These are phyloP conservation scores for Trichoderma breve DNA, from an alignment of 2,329 filamentous ascomycete species.

Conservation along the genomic window DNA sequence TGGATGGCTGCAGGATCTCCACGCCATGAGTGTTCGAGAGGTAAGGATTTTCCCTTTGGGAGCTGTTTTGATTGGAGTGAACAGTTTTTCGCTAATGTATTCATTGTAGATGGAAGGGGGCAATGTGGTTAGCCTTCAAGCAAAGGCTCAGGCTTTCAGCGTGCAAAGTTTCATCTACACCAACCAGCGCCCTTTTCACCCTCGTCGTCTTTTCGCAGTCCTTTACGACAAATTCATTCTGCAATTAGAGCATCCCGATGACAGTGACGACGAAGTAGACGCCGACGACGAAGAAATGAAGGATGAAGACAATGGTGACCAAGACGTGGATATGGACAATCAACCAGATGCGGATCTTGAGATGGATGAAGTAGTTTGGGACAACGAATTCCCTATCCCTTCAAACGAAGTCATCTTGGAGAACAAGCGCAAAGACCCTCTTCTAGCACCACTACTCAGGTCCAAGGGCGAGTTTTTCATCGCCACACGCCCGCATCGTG, in stretches of 20 bases:
- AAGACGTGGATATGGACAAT: conserved; percentile 19
- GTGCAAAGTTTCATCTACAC: conserved; percentile 70
- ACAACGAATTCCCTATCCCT: conserved; percentile 28
- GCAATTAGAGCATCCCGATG: conserved; percentile 44
- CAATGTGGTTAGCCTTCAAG: conserved; percentile 62
- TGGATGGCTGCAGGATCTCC: conserved; percentile 69
- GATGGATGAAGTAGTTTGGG: too few relatives aligned
- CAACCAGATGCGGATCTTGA: too few relatives aligned
- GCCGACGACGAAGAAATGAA: conserved; percentile 31
- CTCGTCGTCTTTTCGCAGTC: conserved; percentile 44
- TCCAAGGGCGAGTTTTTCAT: conserved; percentile 63
- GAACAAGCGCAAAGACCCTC: conserved; percentile 52
- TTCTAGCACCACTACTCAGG: conserved; percentile 56
- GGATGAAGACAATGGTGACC: background rate
- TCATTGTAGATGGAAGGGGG: conserved; percentile 40
- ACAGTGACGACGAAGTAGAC: conserved; percentile 35
- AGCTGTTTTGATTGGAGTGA: too few relatives aligned
- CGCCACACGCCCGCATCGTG: conserved; percentile 53
- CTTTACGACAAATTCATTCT: conserved; percentile 52
- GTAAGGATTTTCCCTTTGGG: conserved; percentile 32
- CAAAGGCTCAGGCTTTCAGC: conserved; percentile 71
- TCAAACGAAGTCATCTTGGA: conserved; percentile 47
- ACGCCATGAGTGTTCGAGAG: conserved; percentile 63
- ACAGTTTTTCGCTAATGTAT: background rate
- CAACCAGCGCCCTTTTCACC: conserved; percentile 54